Percentiles rank a stretch among this genome's conserved stretches.
Conservation (phyloP, 495 filamentous ascomycete genomes). For the Polyplosphaeria fusca region DNA sequence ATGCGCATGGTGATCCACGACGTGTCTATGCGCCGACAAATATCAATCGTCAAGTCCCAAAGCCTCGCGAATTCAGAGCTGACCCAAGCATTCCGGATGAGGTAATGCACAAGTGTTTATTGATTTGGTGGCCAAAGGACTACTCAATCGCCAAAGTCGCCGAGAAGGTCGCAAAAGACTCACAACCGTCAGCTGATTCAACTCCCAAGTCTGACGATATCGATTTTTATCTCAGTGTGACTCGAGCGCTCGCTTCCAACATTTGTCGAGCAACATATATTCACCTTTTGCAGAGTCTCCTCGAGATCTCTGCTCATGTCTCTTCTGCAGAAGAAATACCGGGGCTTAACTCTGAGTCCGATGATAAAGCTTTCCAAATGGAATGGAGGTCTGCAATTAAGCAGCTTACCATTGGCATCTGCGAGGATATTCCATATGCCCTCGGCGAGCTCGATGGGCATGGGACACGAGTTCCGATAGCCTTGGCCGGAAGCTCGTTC, state of each 20-base stretch:
- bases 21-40: not conserved
- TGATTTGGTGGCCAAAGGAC: not conserved
- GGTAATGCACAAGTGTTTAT: not conserved
- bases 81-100: not conserved
- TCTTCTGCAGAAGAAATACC: not conserved
- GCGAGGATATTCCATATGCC: slow-evolving; percentile 2
- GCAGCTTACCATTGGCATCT: not conserved
- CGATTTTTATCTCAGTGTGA: not conserved
- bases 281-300: not conserved
- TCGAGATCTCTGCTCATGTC: not conserved
- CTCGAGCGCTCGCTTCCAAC: not conserved
- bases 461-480: not conserved
- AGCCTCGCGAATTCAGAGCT: not conserved
- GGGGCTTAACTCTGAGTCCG: not conserved
- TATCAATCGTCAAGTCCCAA: not conserved
- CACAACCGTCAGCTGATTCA: no score
- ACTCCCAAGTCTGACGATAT: not conserved
- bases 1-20: not conserved
- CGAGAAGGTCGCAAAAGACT: not conserved
- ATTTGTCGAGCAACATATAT: slow-evolving; percentile 6
- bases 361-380: not conserved
- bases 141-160: not conserved
- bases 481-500: not conserved
- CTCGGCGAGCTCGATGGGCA: not conserved
- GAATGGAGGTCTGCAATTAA: slow-evolving; percentile 1